Percentiles rank a stretch among this genome's conserved stretches.
Evolutionary conservation across 2,329 filamentous ascomycete genomes (phyloP).

Genomic region (Aspergillus sp.): DNA sequence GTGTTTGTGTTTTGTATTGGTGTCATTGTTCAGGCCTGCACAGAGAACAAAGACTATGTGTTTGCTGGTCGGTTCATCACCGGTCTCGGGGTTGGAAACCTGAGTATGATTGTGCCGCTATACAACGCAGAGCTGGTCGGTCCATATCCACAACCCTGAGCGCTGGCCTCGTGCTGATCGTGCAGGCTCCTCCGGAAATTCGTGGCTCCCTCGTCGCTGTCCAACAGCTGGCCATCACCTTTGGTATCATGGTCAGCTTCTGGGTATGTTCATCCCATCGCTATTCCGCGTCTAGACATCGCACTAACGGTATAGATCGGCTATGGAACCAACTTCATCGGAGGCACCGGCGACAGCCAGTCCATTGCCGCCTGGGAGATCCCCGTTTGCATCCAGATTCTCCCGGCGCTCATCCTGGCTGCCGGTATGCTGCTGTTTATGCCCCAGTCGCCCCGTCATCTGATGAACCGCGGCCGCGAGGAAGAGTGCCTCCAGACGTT

Average conservation of each 20-base stretch:
- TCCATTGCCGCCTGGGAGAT: slow-evolving; percentile 70
- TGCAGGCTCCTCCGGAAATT: slow-evolving; percentile 39
- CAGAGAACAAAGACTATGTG: slow-evolving; percentile 28
- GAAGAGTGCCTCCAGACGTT: slow-evolving; percentile 63
- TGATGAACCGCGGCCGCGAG: slow-evolving; percentile 67
- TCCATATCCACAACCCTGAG: not conserved
- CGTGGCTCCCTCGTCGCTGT: slow-evolving; percentile 41
- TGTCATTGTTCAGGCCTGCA: slow-evolving; percentile 37
- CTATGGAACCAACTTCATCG: slow-evolving; percentile 59
- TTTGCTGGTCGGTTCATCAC: slow-evolving; percentile 42
- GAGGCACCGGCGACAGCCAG: slow-evolving; percentile 58
- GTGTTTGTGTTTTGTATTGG: slow-evolving; percentile 36
- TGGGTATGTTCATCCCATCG: slow-evolving; percentile 27
- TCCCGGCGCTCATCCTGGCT: slow-evolving; percentile 64
- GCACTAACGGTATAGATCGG: slow-evolving; percentile 29
- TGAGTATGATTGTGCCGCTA: slow-evolving; percentile 42
- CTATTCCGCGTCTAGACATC: too few relatives aligned
- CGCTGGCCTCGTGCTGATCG: not conserved
- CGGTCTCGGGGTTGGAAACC: slow-evolving; percentile 41
- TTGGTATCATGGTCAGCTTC: slow-evolving; percentile 44
- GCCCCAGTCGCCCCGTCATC: slow-evolving; percentile 73
- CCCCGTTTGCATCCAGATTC: slow-evolving; percentile 68
- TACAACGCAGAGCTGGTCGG: slow-evolving; percentile 37
- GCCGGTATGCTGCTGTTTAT: slow-evolving; percentile 69
- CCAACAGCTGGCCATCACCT: slow-evolving; percentile 44